Evolutionary conservation across 1,139 yeast species (phyloP).

Genomic region (Candida sp.): DNA sequence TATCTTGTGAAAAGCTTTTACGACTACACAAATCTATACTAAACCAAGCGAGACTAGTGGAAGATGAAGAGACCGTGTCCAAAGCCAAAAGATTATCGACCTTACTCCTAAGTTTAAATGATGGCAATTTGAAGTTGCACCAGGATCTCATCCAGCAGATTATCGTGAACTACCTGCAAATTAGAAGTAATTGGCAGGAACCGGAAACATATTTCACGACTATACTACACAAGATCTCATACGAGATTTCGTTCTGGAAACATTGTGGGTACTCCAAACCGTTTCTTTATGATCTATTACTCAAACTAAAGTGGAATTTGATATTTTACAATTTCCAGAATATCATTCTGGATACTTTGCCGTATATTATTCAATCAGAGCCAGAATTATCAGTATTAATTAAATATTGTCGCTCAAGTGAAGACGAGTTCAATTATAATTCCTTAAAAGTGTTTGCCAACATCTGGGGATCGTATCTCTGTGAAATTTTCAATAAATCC

Average conservation of each 20-base stretch:
- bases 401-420: constrained; percentile 14
- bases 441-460: constrained; percentile 15
- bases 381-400: constrained; percentile 15
- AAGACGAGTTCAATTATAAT: constrained; percentile 15
- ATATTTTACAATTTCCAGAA: constrained; percentile 24
- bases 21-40: constrained; percentile 9
- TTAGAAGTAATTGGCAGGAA: constrained; percentile 17
- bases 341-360: constrained; percentile 16
- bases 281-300: constrained; percentile 18
- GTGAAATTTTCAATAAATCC: constrained; percentile 3
- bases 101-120: constrained; percentile 19
- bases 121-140: constrained; percentile 15
- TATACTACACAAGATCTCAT: constrained; percentile 12
- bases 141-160: constrained; percentile 14
- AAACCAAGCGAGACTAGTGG: constrained; percentile 7
- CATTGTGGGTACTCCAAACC: constrained; percentile 19
- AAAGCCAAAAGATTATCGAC: constrained; percentile 14
- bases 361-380: constrained; percentile 13
- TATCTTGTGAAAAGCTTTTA: constrained; percentile 8
- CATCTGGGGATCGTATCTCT: constrained; percentile 17
- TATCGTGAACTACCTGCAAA: constrained; percentile 12
- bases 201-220: constrained; percentile 17
- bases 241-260: constrained; percentile 17
- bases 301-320: constrained; percentile 26
- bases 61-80: constrained; percentile 4